A percentile compares a stretch with the other conserved stretches of the same genome.
Conservation (phyloP, 116 monocot species). For the Trichopus zeylanicus region DNA sequence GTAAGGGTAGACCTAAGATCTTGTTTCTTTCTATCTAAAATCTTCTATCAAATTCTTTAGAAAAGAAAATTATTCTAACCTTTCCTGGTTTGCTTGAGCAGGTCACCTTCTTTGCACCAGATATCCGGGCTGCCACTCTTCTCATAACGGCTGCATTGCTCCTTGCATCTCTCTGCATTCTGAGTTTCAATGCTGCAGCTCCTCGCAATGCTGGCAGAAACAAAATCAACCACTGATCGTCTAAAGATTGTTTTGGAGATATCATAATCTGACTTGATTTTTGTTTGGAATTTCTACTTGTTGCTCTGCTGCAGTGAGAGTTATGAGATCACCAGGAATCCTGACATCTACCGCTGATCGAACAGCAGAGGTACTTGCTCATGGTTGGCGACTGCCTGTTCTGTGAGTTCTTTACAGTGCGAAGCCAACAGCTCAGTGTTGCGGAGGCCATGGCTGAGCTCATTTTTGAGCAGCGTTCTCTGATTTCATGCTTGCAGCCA, state of each 20-base stretch:
- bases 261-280: too few species aligned
- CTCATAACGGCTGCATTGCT: slow-evolving; percentile 46
- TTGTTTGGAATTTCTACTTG: slow-evolving; percentile 13
- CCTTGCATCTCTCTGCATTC: slow-evolving; percentile 42
- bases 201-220: slow-evolving; percentile 40
- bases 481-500: slow-evolving; percentile 22
- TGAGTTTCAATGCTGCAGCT: slow-evolving; percentile 51
- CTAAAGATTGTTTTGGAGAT: too few species aligned
- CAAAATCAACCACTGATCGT: background rate
- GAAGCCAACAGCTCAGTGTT: slow-evolving; percentile 70
- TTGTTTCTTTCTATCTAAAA: background rate
- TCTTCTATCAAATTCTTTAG: background rate
- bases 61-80: slow-evolving; percentile 13
- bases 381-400: slow-evolving; percentile 44
- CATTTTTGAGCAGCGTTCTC: slow-evolving; percentile 33
- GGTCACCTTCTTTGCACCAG: slow-evolving; percentile 69
- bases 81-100: slow-evolving; percentile 47
- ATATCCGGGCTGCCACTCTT: slow-evolving; percentile 39
- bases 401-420: slow-evolving; percentile 69
- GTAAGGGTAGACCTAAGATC: background rate
- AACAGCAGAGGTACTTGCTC: slow-evolving; percentile 37
- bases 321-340: slow-evolving; percentile 68
- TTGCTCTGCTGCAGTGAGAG: slow-evolving; percentile 83
- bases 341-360: slow-evolving; percentile 55
- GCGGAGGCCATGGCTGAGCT: slow-evolving; percentile 50